Evolutionary conservation across 1,284 basidiomycete species (phyloP).

Genomic region (Cutaneotrichosporon mucoides): DNA sequence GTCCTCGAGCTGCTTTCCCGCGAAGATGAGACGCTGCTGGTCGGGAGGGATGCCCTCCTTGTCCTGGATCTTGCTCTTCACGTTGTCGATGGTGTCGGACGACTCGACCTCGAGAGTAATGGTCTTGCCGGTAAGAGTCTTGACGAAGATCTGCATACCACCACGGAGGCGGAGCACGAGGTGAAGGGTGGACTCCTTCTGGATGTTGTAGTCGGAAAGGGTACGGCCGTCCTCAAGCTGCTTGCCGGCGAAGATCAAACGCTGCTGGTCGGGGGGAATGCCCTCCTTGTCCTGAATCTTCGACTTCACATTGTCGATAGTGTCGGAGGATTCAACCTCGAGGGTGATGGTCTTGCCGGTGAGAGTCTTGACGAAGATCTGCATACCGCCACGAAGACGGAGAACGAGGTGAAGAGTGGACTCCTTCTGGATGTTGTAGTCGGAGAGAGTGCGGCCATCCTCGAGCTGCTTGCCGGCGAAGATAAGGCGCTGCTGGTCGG

Average conservation of each 20-base stretch:
- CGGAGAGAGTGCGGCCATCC: slow-evolving; percentile 81
- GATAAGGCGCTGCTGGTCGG: slow-evolving; percentile 93
- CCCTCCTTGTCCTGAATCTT: slow-evolving; percentile 97
- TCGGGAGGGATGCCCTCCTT: slow-evolving; percentile 78
- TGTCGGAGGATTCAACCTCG: slow-evolving; percentile 86
- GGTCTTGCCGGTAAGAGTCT: slow-evolving; percentile 58
- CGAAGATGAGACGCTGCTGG: slow-evolving; percentile 91
- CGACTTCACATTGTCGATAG: slow-evolving; percentile 96
- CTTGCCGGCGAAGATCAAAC: slow-evolving; percentile 96
- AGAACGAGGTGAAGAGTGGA: slow-evolving; percentile 94
- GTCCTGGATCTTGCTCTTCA: slow-evolving; percentile 58
- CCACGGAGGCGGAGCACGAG: slow-evolving; percentile 81
- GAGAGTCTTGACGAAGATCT: slow-evolving; percentile 85
- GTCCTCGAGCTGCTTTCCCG: slow-evolving; percentile 94
- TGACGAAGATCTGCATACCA: slow-evolving; percentile 73
- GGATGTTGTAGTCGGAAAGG: slow-evolving; percentile 87
- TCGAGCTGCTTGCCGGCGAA: slow-evolving; percentile 98
- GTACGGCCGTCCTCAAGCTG: slow-evolving; percentile 93
- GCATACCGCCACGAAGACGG: slow-evolving; percentile 74
- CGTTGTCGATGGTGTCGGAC: slow-evolving; percentile 60
- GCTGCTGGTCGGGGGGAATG: slow-evolving; percentile 80
- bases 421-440: slow-evolving; percentile 97
- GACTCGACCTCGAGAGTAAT: slow-evolving; percentile 59
- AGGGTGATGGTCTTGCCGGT: slow-evolving; percentile 99
- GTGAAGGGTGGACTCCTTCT: slow-evolving; percentile 94